These are phyloP conservation scores for Acanthamoeba culbertsoni DNA, from an alignment of 208 protist genomes.

Conservation along the genomic window DNA sequence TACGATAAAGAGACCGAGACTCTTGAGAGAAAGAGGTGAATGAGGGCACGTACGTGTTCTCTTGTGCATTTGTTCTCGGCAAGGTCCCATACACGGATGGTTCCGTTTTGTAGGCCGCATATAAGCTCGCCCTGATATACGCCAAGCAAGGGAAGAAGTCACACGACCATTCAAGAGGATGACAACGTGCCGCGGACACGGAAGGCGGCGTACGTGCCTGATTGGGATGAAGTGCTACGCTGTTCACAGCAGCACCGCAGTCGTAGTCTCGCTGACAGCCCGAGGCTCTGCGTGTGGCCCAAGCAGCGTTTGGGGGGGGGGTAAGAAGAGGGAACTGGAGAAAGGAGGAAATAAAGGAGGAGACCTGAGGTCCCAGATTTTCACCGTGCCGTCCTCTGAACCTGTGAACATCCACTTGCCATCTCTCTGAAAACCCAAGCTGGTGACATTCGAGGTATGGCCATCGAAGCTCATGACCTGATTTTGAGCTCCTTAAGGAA, in stretches of 20 bases:
- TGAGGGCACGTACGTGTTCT: constrained; percentile 70
- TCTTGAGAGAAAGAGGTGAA: too few relatives aligned
- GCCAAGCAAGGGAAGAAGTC: neutral
- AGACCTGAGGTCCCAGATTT: constrained; percentile 89
- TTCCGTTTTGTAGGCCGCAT: constrained; percentile 85
- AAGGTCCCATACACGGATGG: constrained; percentile 86
- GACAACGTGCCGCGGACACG: too few relatives aligned
- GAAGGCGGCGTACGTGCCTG: constrained; percentile 42
- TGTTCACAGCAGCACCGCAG: constrained; percentile 81
- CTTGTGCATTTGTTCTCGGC: constrained; percentile 77
- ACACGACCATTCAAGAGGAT: neutral
- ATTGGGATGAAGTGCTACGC: constrained; percentile 84
- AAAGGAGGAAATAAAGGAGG: neutral
- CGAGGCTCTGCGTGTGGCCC: constrained; percentile 60
- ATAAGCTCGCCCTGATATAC: constrained; percentile 80
- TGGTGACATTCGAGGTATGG: constrained; percentile 87
- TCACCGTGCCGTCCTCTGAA: constrained; percentile 88
- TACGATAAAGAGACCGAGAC: too few relatives aligned
- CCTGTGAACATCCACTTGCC: constrained; percentile 89
- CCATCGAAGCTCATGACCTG: constrained; percentile 83
- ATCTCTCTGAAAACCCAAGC: constrained; percentile 87
- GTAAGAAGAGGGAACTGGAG: neutral
- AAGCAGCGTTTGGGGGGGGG: neutral
- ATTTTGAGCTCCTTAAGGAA: neutral
- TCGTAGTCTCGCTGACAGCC: constrained; percentile 84